Evolutionary conservation across 495 filamentous ascomycete species (phyloP), one percentile per base, ranked within the genome.

Genomic region (Xylaria acuta): DNA sequence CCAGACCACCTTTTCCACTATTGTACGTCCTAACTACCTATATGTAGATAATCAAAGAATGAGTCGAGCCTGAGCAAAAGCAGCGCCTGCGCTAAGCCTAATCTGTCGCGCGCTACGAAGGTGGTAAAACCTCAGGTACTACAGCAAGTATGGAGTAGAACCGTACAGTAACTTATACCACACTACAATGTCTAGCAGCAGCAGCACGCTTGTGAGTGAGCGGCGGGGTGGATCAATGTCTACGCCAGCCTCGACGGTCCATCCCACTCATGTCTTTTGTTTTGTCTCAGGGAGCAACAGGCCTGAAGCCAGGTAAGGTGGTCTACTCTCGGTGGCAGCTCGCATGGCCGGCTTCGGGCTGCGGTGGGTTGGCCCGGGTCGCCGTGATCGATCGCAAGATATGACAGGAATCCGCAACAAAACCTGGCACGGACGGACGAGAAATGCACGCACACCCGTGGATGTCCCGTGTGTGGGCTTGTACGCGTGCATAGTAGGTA

Each of bases 381-480:
- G 22, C 49, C 47, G n/a, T 25, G 30, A 22, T 38, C 58, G 34
- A 60, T 60, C 64, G 49, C 53, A 38, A 51, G 32, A 51, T 38
- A 49, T 16, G 40, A 63, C 68, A 53, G 22, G 47, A 70, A 40
- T 53, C 67, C 36, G 41, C 54, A 47, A 63, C 25, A n/a, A 62
- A 45, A 34, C 20, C 16, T 16, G 58, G 9, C 45, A 49, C 14
- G 16, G 20, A 66, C 38, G 30, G 43, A 63, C 40, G 68, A 59
- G 40, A 43, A 63, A 67, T 40, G 51, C 63, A 66, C 22, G 62
- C 9, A 72, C 53, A 60, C 63, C n/a, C n/a, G n/a, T n/a, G n/a
- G n/a, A n/a, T n/a, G 62, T 66, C 62, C 70, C 53, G 56, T 43
- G 36, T 72, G 62, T 32, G 51, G 49, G 51, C 40, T 60, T 67